phyloP scores from a whole-genome alignment of 768 basidiomycete genomes.

The Mycena leptocephala region DNA sequence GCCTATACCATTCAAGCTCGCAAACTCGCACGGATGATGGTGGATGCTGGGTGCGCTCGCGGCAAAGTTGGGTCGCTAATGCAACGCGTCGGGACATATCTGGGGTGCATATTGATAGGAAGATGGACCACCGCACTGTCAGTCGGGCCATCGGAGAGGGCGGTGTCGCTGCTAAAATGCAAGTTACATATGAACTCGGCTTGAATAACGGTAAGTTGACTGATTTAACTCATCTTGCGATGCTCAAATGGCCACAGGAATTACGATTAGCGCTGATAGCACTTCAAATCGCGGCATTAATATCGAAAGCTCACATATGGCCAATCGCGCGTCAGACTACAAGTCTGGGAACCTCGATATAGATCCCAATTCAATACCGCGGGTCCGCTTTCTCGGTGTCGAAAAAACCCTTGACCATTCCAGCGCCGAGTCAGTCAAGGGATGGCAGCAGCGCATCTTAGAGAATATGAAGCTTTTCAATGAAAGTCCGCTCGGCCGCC shows the following conservation, averaged over 20 bases:
- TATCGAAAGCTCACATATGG: background rate
- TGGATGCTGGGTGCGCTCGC: background rate
- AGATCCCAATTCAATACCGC: background rate
- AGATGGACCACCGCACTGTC: slow-evolving; percentile 36
- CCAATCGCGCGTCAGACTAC: slow-evolving; percentile 1
- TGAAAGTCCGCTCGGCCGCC: background rate
- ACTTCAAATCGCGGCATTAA: slow-evolving; percentile 11
- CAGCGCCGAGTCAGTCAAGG: background rate
- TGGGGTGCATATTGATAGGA: slow-evolving; percentile 5
- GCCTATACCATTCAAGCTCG: background rate
- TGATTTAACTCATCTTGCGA: background rate
- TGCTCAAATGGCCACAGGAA: background rate
- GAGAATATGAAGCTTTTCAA: background rate
- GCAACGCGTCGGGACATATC: background rate
- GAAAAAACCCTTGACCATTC: background rate
- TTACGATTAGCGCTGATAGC: slow-evolving; percentile 8
- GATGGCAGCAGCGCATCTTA: background rate
- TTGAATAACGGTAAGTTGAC: too few species aligned
- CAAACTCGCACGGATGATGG: background rate
- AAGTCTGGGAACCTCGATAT: background rate
- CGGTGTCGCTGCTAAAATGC: slow-evolving; percentile 17
- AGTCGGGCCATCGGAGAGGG: slow-evolving; percentile 31
- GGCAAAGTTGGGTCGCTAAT: background rate
- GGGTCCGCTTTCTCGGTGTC: background rate
- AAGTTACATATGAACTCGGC: slow-evolving; percentile 26